phyloP scores from a whole-genome alignment of 2,329 filamentous ascomycete genomes.

The Trichophyton verrucosum region DNA sequence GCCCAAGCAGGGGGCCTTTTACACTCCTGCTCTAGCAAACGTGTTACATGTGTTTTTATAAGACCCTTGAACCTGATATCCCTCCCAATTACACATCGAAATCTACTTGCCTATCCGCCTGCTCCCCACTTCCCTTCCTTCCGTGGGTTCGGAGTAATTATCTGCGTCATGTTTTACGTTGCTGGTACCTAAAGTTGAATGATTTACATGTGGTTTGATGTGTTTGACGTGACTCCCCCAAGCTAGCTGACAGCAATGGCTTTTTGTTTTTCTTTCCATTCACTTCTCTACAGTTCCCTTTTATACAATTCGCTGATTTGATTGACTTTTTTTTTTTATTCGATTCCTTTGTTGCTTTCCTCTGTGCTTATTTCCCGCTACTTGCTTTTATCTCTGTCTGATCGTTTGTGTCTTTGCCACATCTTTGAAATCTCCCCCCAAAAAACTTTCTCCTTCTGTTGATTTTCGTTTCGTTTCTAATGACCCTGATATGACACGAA shows the following conservation, averaged over 20 bases:
- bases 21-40: neutral
- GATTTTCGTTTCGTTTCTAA: neutral
- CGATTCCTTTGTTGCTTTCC: neutral
- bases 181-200: neutral
- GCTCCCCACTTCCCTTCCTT: neutral
- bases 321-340: neutral
- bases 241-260: neutral
- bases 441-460: slow-evolving; percentile 1
- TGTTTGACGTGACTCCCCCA: neutral
- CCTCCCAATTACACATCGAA: neutral
- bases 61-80: neutral
- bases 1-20: neutral
- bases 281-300: neutral
- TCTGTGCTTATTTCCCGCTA: too few relatives aligned
- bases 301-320: slow-evolving; percentile 1
- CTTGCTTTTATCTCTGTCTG: neutral
- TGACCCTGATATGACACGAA: slow-evolving; percentile 7
- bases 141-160: neutral
- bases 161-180: neutral
- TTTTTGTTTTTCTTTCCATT: neutral
- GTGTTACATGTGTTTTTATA: slow-evolving; percentile 4
- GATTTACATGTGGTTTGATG: neutral
- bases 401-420: neutral
- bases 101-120: neutral
- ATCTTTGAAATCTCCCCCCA: slow-evolving; percentile 1